Evolutionary conservation across 306 rosid species (phyloP).

Genomic region (Begonia peltatifolia): DNA sequence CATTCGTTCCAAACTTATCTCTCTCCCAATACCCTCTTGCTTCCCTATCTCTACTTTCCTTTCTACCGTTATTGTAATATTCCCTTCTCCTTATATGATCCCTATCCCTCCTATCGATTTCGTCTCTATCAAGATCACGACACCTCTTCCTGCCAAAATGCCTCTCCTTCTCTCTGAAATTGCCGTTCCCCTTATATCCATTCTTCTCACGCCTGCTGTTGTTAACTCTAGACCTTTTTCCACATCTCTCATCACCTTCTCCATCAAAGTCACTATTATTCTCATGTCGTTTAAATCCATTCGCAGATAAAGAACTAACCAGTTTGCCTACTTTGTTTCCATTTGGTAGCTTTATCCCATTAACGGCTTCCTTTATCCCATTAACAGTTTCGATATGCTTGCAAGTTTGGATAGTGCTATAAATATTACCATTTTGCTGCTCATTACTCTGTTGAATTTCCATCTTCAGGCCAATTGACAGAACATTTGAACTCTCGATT

Average conservation of each 20-base stretch:
- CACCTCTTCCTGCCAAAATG: conserved; percentile 42
- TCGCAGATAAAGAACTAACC: conserved; percentile 13
- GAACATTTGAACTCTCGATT: conserved; percentile 11
- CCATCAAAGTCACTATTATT: conserved; percentile 15
- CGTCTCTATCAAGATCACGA: conserved; percentile 45
- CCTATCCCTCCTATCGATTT: conserved; percentile 44
- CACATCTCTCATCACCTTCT: conserved; percentile 36
- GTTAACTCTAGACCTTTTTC: conserved; percentile 44
- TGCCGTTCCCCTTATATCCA: conserved; percentile 28
- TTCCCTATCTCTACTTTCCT: conserved; percentile 61
- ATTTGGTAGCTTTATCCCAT: conserved; percentile 7
- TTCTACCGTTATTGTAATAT: conserved; percentile 30
- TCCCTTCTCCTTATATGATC: conserved; percentile 52
- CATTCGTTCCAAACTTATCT: conserved; percentile 57
- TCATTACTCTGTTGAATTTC: conserved; percentile 12
- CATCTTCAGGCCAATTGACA: conserved; percentile 4
- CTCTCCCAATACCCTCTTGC: conserved; percentile 89
- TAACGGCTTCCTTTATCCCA: conserved; percentile 8
- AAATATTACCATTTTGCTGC: conserved; percentile 8
- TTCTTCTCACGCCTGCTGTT: conserved; percentile 33
- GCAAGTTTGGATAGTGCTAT: conserved; percentile 11
- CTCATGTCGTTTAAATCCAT: conserved; percentile 16
- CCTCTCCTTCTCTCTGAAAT: conserved; percentile 36
- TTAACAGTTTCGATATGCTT: conserved; percentile 13
- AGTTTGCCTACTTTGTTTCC: conserved; percentile 19